Evolutionary conservation across 2,329 filamentous ascomycete species (phyloP).

Genomic region (Curvularia eragrostidis): DNA sequence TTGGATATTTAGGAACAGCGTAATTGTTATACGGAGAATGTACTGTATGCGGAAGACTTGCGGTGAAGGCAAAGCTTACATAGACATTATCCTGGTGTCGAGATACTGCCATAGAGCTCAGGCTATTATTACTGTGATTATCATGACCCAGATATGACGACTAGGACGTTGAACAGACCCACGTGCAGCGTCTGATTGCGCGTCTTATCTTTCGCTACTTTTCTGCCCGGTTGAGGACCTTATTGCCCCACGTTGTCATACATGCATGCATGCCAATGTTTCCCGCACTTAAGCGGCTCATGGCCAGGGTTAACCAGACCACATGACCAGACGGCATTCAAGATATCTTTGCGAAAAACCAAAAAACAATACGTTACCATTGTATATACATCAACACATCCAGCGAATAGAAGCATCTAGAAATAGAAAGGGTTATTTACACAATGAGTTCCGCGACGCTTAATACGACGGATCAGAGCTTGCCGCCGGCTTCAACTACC

Average conservation of each 20-base stretch:
- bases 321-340: background rate
- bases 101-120: background rate
- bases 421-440: background rate
- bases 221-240: background rate
- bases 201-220: background rate
- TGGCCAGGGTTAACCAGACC: background rate
- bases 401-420: background rate
- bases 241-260: background rate
- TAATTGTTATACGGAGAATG: background rate
- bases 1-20: background rate
- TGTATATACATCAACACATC: background rate
- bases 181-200: background rate
- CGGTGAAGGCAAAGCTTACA: background rate
- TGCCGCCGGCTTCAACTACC: background rate
- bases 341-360: background rate
- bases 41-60: background rate
- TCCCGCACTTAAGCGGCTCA: background rate
- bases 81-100: background rate
- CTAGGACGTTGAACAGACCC: background rate
- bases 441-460: background rate
- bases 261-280: background rate
- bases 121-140: background rate
- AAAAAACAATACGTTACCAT: background rate
- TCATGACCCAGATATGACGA: background rate
- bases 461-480: background rate